Conservation (phyloP, 805 yeast genomes). For the Pichia phayaonensis region DNA sequence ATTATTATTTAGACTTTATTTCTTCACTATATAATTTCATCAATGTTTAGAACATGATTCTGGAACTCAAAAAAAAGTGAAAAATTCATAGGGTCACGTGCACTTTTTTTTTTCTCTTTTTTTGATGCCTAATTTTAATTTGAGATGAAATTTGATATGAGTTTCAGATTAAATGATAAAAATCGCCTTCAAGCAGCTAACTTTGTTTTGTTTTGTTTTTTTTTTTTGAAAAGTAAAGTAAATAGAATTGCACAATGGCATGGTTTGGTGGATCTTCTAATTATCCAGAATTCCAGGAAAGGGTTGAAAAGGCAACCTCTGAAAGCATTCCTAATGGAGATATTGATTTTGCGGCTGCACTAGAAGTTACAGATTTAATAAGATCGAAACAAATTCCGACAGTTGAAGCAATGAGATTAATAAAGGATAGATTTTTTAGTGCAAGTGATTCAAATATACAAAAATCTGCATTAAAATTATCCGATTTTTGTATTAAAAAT, state of each 20-base stretch:
- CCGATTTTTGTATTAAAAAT: constrained; percentile 85
- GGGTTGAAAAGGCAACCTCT: constrained; percentile 72
- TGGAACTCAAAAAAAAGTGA: no score
- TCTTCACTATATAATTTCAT: no score
- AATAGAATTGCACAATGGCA: constrained; percentile 30
- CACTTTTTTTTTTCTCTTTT: no score
- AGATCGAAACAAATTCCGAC: constrained; percentile 74
- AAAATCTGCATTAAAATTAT: constrained; percentile 63
- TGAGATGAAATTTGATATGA: neutral
- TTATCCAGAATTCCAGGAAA: constrained; percentile 43
- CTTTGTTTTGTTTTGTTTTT: no score
- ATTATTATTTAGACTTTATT: no score
- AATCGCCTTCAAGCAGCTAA: neutral
- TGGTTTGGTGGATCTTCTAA: constrained; percentile 36
- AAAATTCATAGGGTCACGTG: no score
- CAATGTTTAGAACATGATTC: no score
- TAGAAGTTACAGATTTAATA: constrained; percentile 83
- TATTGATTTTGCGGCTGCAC: constrained; percentile 57
- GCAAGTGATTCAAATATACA: constrained; percentile 71
- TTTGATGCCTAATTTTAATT: no score
- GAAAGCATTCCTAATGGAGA: constrained; percentile 92
- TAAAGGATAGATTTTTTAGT: constrained; percentile 62
- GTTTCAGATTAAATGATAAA: neutral
- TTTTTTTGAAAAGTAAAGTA: no score
- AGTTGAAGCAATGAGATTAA: constrained; percentile 75